These are phyloP conservation scores for Nymphaea colorata DNA, from an alignment of 164 flowering plant genomes.

Conservation along the genomic window DNA sequence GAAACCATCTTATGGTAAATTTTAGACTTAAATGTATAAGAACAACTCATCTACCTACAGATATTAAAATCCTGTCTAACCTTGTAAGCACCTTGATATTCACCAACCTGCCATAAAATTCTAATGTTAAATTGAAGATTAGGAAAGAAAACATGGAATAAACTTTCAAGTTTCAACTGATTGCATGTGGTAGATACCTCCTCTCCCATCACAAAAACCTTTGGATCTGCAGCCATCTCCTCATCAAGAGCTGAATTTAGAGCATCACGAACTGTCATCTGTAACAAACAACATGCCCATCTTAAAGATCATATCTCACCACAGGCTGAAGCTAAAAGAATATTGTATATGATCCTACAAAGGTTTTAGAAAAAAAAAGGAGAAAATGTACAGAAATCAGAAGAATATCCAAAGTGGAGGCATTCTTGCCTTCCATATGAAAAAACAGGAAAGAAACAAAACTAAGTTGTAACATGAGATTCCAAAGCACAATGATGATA, in stretches of 20 bases:
- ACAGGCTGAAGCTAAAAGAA: neutral
- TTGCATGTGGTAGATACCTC: slow-evolving; percentile 14
- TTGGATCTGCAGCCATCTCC: slow-evolving; percentile 62
- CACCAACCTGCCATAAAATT: slow-evolving; percentile 63
- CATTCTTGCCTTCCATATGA: too few relatives aligned
- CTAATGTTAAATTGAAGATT: neutral
- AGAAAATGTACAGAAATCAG: too few relatives aligned
- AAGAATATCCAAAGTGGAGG: too few relatives aligned
- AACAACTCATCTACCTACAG: neutral
- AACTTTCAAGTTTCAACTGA: neutral
- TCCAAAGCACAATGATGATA: too few relatives aligned
- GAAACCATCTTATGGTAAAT: neutral
- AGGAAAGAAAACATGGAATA: neutral
- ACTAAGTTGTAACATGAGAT: too few relatives aligned
- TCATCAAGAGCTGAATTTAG: slow-evolving; percentile 57
- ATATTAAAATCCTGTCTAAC: slow-evolving; percentile 24
- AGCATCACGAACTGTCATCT: slow-evolving; percentile 60
- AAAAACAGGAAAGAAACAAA: too few relatives aligned
- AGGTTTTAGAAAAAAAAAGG: neutral
- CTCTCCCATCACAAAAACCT: slow-evolving; percentile 65
- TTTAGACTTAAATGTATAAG: too few relatives aligned
- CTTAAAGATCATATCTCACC: neutral
- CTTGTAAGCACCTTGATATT: slow-evolving; percentile 99
- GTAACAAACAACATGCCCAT: neutral
- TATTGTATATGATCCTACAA: too few relatives aligned